Evolutionary conservation across 495 filamentous ascomycete species (phyloP).

Genomic region (Peziza echinospora): DNA sequence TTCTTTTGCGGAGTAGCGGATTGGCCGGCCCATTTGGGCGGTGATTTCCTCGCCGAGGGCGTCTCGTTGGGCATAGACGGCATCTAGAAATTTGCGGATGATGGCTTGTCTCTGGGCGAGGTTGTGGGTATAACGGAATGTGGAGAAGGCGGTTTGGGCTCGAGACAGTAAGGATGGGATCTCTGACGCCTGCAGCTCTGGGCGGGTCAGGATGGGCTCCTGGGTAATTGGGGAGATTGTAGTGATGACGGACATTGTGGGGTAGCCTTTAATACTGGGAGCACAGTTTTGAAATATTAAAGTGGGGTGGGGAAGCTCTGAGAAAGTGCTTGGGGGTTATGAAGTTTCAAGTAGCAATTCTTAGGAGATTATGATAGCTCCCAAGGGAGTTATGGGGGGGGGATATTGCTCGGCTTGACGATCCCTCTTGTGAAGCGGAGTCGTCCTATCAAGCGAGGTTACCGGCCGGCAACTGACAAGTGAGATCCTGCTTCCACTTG

Average conservation of each 20-base stretch:
- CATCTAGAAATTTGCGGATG: constrained; percentile 47
- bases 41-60: constrained; percentile 65
- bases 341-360: too few species aligned
- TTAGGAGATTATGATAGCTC: too few species aligned
- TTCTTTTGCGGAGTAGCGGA: constrained; percentile 62
- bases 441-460: too few species aligned
- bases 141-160: constrained; percentile 48
- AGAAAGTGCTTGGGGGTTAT: background rate
- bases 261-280: too few species aligned
- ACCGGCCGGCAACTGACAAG: too few species aligned
- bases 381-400: too few species aligned
- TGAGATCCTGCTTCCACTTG: too few species aligned
- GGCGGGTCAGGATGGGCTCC: constrained; percentile 50
- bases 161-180: constrained; percentile 40
- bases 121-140: constrained; percentile 37
- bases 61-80: constrained; percentile 49
- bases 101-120: constrained; percentile 51
- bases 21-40: constrained; percentile 85
- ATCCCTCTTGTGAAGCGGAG: too few species aligned
- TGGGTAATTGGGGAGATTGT: constrained; percentile 81
- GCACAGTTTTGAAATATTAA: too few species aligned
- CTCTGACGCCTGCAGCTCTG: constrained; percentile 43
- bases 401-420: too few species aligned
- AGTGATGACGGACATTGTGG: constrained; percentile 62
- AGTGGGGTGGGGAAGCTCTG: background rate